Evolutionary conservation across 2,329 filamentous ascomycete genomes (phyloP).

Genomic region (Capronia epimyces): DNA sequence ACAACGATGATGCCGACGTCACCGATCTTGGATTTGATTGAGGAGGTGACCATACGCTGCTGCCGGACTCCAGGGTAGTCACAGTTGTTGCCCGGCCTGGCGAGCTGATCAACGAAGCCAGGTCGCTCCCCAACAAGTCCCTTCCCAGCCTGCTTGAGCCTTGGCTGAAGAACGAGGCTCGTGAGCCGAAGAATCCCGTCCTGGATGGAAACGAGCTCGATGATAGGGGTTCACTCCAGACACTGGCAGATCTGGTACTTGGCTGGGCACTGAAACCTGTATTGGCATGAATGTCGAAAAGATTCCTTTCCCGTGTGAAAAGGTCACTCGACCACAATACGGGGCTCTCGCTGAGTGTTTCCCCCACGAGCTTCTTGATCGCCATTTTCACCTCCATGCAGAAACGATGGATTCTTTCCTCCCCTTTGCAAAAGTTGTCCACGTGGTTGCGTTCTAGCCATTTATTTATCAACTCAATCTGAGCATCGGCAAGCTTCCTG

Average conservation of each 20-base stretch:
- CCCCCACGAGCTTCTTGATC: constrained; percentile 76
- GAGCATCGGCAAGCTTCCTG: constrained; percentile 93
- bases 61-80: constrained; percentile 64
- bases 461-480: constrained; percentile 73
- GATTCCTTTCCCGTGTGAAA: constrained; percentile 63
- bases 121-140: constrained; percentile 57
- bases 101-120: constrained; percentile 55
- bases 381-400: constrained; percentile 84
- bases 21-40: constrained; percentile 41
- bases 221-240: constrained; percentile 41
- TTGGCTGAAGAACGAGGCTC: constrained; percentile 62
- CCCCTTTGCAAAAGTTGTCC: constrained; percentile 89
- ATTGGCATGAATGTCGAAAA: constrained; percentile 39
- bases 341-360: constrained; percentile 75
- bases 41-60: constrained; percentile 87
- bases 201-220: constrained; percentile 30
- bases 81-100: constrained; percentile 63
- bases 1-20: constrained; percentile 32
- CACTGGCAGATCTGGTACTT: constrained; percentile 39
- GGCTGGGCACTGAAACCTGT: constrained; percentile 43
- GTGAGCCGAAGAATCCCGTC: constrained; percentile 31
- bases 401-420: constrained; percentile 91
- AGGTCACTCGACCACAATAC: constrained; percentile 90
- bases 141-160: constrained; percentile 57
- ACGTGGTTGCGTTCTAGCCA: constrained; percentile 80